Percentiles rank a stretch among this genome's conserved stretches.
These are phyloP conservation scores for Pelargonium fulgidum DNA, from an alignment of 441 rosid species.

Conservation along the genomic window DNA sequence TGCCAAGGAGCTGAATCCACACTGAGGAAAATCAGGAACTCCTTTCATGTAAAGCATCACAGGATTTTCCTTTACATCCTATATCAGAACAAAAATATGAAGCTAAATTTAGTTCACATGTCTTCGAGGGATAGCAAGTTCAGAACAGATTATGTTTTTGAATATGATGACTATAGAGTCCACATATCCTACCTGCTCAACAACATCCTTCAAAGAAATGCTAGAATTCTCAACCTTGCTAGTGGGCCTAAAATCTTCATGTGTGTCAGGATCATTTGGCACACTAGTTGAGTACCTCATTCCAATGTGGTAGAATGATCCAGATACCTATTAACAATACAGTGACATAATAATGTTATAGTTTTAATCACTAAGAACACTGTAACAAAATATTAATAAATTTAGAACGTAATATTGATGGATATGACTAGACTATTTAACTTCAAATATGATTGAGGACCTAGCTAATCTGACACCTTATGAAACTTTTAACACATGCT, in stretches of 20 bases:
- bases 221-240: slow-evolving; percentile 49
- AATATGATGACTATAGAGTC: background rate
- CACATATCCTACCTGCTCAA: slow-evolving; percentile 51
- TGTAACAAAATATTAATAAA: background rate
- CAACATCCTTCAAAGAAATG: slow-evolving; percentile 51
- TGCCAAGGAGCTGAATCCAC: slow-evolving; percentile 94
- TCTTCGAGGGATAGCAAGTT: slow-evolving; percentile 7
- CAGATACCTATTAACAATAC: slow-evolving; percentile 38
- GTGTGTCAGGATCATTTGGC: slow-evolving; percentile 69
- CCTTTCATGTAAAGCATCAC: slow-evolving; percentile 97
- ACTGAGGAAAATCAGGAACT: slow-evolving; percentile 76
- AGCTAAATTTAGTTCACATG: background rate
- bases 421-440: background rate
- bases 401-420: background rate
- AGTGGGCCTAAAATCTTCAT: slow-evolving; percentile 73
- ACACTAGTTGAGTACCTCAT: slow-evolving; percentile 41
- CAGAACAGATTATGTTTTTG: background rate
- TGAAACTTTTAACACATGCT: too few species aligned
- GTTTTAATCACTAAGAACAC: slow-evolving; percentile 6
- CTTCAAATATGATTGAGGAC: too few species aligned
- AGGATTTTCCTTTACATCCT: slow-evolving; percentile 92
- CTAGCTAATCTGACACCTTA: too few species aligned
- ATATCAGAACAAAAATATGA: slow-evolving; percentile 22
- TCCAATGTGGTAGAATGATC: slow-evolving; percentile 34
- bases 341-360: slow-evolving; percentile 10